phyloP scores from a whole-genome alignment of 2,329 filamentous ascomycete species.

The Hypoxylon sp. region DNA sequence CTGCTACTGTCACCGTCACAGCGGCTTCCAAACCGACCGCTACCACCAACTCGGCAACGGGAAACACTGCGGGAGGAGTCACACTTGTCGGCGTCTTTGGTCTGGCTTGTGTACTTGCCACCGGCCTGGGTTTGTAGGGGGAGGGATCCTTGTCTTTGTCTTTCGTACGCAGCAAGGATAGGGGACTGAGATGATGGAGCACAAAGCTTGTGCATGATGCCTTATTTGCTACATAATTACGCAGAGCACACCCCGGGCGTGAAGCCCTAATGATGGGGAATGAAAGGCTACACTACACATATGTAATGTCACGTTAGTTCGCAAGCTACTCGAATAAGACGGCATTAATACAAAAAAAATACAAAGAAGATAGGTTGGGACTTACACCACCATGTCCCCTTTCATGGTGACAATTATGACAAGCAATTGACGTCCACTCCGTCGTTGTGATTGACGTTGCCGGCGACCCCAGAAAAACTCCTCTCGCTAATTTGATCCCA shows the following conservation, averaged over 20 bases:
- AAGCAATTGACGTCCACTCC: constrained; percentile 10
- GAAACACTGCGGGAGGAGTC: constrained; percentile 8
- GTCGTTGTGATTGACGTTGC: constrained; percentile 1
- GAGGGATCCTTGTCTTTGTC: not conserved
- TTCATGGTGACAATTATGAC: constrained; percentile 12
- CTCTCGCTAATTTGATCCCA: constrained; percentile 38
- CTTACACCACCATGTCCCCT: constrained; percentile 26
- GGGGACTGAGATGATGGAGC: constrained; percentile 14
- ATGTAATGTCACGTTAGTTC: constrained; percentile 41
- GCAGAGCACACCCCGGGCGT: constrained; percentile 14
- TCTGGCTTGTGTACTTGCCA: constrained; percentile 57
- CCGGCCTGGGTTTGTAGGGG: constrained; percentile 56
- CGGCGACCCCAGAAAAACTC: not conserved
- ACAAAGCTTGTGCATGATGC: constrained; percentile 13
- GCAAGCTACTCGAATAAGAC: constrained; percentile 21
- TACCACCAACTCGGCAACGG: constrained; percentile 24
- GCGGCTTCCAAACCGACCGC: constrained; percentile 9
- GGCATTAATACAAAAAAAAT: constrained; percentile 25
- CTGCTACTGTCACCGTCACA: constrained; percentile 14
- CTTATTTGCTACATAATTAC: constrained; percentile 30
- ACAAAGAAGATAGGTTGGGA: constrained; percentile 17
- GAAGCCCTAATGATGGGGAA: constrained; percentile 18
- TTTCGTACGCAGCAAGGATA: not conserved
- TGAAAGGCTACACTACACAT: constrained; percentile 37
- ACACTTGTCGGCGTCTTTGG: constrained; percentile 57